Conservation (phyloP, 305 asterid species). For the Striga hermonthica region DNA sequence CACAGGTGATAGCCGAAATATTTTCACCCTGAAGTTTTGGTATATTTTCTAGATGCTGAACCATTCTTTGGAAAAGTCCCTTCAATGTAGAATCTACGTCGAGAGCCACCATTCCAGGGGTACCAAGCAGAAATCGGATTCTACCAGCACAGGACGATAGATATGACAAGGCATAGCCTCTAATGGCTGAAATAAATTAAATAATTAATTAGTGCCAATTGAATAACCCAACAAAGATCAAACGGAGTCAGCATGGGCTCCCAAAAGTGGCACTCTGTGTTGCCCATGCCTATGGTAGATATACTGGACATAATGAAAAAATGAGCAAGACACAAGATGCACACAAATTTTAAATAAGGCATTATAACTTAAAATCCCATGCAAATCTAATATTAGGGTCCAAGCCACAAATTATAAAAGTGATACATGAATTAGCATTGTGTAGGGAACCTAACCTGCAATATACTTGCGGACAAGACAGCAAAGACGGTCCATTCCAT, state of each 20-base stretch:
- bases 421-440: neutral
- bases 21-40: slow-evolving; percentile 97
- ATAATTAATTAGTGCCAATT: slow-evolving; percentile 14
- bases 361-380: slow-evolving; percentile 16
- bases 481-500: slow-evolving; percentile 96
- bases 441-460: slow-evolving; percentile 65
- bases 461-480: slow-evolving; percentile 96
- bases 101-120: slow-evolving; percentile 99
- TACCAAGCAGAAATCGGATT: slow-evolving; percentile 92
- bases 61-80: slow-evolving; percentile 85
- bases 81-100: slow-evolving; percentile 87
- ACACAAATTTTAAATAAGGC: slow-evolving; percentile 10
- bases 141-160: slow-evolving; percentile 97
- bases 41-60: slow-evolving; percentile 88
- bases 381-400: slow-evolving; percentile 29
- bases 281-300: slow-evolving; percentile 22
- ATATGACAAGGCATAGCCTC: slow-evolving; percentile 96
- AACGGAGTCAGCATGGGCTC: slow-evolving; percentile 16
- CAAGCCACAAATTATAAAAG: slow-evolving; percentile 20
- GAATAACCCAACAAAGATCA: slow-evolving; percentile 27
- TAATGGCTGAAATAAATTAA: slow-evolving; percentile 62
- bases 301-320: slow-evolving; percentile 26
- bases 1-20: slow-evolving; percentile 79
- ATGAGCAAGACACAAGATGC: slow-evolving; percentile 19
- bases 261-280: slow-evolving; percentile 13